Base-by-base conservation (phyloP, 169 alveolate species). In the Eimeria zaria region DNA sequence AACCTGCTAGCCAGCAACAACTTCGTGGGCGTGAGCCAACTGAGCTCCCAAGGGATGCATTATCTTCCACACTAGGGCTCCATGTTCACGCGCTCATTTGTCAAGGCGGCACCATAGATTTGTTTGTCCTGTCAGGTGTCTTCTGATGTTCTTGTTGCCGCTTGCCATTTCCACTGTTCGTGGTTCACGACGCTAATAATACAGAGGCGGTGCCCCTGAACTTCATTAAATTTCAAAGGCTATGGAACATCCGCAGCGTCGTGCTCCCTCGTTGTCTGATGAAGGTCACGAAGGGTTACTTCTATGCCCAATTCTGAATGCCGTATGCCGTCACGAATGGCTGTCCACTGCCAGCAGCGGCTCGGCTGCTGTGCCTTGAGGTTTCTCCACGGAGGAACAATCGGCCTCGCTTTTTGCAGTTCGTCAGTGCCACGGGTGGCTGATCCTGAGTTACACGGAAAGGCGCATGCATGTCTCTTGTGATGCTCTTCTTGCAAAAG, bases 201-300 rank as follows among this genome's bases (percentile, higher is more conserved):
- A n/a, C 41, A 12, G 78, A 67, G n/a, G 48, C 46, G 46, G 20
- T 67, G 78, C 48, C 46, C 44, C 36, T 62, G 73, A 22, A 22
- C 12, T 7, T 30, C 24, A n/a, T 64, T 30, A 67, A 46, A 30
- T 9, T 67, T 67, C 78, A 7, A 18, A 67, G 41, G 78, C 78
- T 41, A 67, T 30, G 20, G 11, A 1, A 67, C 48, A 9, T 27
- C 46, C 46, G 1, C 41, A 30, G 14, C 41, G 78, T 46, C 46
- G 2, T 39, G 62, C 24, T 53, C 33, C 80, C 30, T 20, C 51
- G 92, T 27, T 33, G 92, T 58, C 69, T 84, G 78, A 53, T 36
- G 60, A 33, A 84, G 92, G 58, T 84, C 92, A 33, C 74, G 76
- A 53, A 84, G 92, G 11, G 78, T 55, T 27, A 84, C 78, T 30